Percentiles rank a stretch among this genome's conserved stretches.
phyloP scores from a whole-genome alignment of 2,329 filamentous ascomycete species.

The Colletotrichum eleusines region DNA sequence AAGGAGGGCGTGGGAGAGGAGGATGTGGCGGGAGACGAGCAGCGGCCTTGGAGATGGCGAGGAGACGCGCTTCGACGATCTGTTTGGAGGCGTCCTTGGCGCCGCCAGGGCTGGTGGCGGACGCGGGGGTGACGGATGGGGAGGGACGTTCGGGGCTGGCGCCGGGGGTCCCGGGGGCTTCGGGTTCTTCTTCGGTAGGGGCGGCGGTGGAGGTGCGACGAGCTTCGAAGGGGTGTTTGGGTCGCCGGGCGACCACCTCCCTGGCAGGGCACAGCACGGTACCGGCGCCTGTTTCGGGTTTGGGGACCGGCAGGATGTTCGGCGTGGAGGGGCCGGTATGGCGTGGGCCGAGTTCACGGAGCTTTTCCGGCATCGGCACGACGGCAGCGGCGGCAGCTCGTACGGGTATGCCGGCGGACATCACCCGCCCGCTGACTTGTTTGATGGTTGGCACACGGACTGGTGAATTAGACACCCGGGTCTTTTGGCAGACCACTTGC shows the following conservation, averaged over 20 bases:
- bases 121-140: neutral
- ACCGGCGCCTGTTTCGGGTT: neutral
- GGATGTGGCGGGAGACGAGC: neutral
- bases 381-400: neutral
- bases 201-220: neutral
- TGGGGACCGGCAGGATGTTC: neutral
- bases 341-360: slow-evolving; percentile 22
- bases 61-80: slow-evolving; percentile 12
- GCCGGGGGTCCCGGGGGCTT: neutral
- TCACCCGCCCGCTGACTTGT: slow-evolving; percentile 10
- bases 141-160: neutral
- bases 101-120: neutral
- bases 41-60: neutral
- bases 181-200: too few species aligned
- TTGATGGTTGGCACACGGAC: slow-evolving; percentile 22
- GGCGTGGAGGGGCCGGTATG: slow-evolving; percentile 15
- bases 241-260: neutral
- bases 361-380: slow-evolving; percentile 8
- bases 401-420: neutral
- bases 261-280: neutral
- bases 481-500: neutral
- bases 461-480: neutral
- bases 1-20: neutral
- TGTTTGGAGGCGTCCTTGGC: slow-evolving; percentile 8
- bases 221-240: neutral